phyloP scores from a whole-genome alignment of 148 eudicot species.

The Oxyria digyna region DNA sequence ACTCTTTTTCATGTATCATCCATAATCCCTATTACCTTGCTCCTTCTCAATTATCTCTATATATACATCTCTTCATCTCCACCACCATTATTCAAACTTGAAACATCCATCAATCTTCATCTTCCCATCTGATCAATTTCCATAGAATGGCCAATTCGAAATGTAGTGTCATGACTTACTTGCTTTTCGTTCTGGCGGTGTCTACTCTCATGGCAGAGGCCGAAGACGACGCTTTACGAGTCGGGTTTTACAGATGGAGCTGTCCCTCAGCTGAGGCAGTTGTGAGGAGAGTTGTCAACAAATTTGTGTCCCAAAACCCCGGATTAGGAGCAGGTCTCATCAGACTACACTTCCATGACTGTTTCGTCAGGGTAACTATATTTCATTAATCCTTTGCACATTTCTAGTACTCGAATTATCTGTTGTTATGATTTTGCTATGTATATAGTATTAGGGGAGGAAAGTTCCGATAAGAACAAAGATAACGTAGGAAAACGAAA shows the following conservation, averaged over 20 bases:
- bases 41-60: neutral
- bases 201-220: neutral
- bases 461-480: no score
- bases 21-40: neutral
- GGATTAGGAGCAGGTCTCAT: slow-evolving; percentile 11
- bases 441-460: no score
- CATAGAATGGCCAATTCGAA: neutral
- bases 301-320: neutral
- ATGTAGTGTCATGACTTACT: neutral
- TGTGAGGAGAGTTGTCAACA: slow-evolving; percentile 8
- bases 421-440: no score
- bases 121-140: neutral
- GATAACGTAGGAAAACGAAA: no score
- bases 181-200: neutral
- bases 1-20: neutral
- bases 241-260: slow-evolving; percentile 2
- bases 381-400: no score
- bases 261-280: slow-evolving; percentile 3
- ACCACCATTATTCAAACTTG: neutral
- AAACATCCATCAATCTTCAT: neutral
- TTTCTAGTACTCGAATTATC: no score
- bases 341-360: slow-evolving; percentile 10
- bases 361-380: slow-evolving; percentile 6
- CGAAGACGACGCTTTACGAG: neutral
- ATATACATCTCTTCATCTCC: neutral